Conservation (phyloP, 257 asterid genomes). For the Thymus quinquecostatus region DNA sequence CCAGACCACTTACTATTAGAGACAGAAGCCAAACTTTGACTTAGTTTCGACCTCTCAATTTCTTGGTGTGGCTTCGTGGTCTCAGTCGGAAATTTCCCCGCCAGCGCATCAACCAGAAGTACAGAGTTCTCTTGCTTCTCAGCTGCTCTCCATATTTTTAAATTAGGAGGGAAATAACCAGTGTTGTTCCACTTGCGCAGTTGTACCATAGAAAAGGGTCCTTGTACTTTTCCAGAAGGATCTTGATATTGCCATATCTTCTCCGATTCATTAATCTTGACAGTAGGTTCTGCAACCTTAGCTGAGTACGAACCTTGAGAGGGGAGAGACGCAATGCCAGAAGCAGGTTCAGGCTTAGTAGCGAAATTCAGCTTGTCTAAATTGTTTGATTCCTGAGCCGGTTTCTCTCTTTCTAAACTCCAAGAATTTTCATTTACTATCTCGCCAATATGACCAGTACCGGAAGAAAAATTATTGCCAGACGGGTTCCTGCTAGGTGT, state of each 20-base stretch:
- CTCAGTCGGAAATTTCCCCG: slow-evolving; percentile 68
- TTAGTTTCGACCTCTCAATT: slow-evolving; percentile 46
- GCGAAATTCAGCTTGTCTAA: slow-evolving; percentile 44
- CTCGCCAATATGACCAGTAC: slow-evolving; percentile 49
- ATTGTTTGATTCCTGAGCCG: slow-evolving; percentile 42
- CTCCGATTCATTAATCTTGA: slow-evolving; percentile 81
- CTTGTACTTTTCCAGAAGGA: slow-evolving; percentile 96
- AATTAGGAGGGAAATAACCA: slow-evolving; percentile 84
- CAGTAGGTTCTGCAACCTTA: slow-evolving; percentile 45
- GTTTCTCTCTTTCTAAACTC: slow-evolving; percentile 64
- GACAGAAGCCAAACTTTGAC: slow-evolving; percentile 41
- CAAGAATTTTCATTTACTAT: slow-evolving; percentile 52
- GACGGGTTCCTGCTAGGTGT: slow-evolving; percentile 50
- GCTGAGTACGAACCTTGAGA: slow-evolving; percentile 48
- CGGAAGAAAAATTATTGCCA: slow-evolving; percentile 45
- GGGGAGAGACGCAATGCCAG: slow-evolving; percentile 47
- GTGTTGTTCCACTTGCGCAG: slow-evolving; percentile 92
- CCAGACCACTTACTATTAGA: slow-evolving; percentile 54
- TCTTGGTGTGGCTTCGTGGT: slow-evolving; percentile 24
- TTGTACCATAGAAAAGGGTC: slow-evolving; percentile 90
- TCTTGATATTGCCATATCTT: slow-evolving; percentile 90
- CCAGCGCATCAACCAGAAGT: slow-evolving; percentile 78
- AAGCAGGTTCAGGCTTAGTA: slow-evolving; percentile 41
- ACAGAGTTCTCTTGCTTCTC: slow-evolving; percentile 62
- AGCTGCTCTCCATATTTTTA: slow-evolving; percentile 72